Conservation (phyloP, 257 asterid genomes). For the Petunia secreta region DNA sequence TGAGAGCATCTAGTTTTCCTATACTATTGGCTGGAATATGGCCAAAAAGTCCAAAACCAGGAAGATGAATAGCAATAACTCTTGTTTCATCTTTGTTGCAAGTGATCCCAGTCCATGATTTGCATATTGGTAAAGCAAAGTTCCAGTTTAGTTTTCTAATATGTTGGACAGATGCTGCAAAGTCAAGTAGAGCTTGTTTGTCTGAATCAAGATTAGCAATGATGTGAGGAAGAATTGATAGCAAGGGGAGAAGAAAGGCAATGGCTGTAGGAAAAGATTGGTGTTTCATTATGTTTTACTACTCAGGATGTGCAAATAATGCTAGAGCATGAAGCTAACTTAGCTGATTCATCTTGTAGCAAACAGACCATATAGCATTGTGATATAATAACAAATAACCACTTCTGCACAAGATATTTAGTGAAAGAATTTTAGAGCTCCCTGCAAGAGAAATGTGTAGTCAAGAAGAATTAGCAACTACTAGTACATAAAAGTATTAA, state of each 20-base stretch:
- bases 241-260: slow-evolving; percentile 37
- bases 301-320: neutral
- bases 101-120: slow-evolving; percentile 74
- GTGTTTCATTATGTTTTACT: slow-evolving; percentile 49
- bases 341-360: slow-evolving; percentile 10
- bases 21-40: slow-evolving; percentile 58
- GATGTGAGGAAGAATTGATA: slow-evolving; percentile 31
- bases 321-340: neutral
- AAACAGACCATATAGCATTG: neutral
- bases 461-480: neutral
- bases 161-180: slow-evolving; percentile 64
- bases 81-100: slow-evolving; percentile 57
- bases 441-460: neutral
- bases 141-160: slow-evolving; percentile 71
- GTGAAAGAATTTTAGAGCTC: neutral
- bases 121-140: slow-evolving; percentile 47
- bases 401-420: neutral
- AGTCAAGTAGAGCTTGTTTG: slow-evolving; percentile 62
- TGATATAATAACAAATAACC: neutral
- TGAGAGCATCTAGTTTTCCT: slow-evolving; percentile 63
- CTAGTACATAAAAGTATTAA: no score
- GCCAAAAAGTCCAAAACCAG: slow-evolving; percentile 79
- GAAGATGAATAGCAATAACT: slow-evolving; percentile 69
- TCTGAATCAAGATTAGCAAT: slow-evolving; percentile 63
- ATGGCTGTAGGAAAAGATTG: slow-evolving; percentile 30